Conservation (phyloP, 805 yeast genomes). For the Starmerella riodocensis region DNA sequence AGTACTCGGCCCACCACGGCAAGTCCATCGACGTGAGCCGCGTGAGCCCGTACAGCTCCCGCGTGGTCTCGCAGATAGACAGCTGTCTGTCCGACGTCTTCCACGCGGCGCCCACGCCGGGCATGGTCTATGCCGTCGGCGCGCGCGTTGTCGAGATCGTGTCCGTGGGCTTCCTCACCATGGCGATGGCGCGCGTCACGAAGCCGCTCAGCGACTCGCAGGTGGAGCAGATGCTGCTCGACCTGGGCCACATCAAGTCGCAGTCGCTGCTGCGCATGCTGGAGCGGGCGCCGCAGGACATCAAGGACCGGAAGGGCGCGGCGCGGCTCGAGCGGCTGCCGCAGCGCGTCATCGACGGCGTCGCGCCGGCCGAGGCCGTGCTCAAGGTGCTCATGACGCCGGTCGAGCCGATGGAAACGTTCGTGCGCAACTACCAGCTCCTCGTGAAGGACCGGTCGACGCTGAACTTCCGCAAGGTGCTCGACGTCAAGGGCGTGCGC, state of each 20-base stretch:
- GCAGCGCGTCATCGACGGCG: slow-evolving; percentile 9
- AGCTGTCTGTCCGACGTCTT: slow-evolving; percentile 34
- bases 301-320: slow-evolving; percentile 28
- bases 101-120: slow-evolving; percentile 46
- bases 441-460: slow-evolving; percentile 53
- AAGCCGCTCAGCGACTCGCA: slow-evolving; percentile 56
- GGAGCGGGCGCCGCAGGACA: slow-evolving; percentile 23
- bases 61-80: slow-evolving; percentile 32
- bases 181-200: slow-evolving; percentile 39
- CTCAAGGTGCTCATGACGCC: slow-evolving; percentile 56
- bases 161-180: slow-evolving; percentile 39
- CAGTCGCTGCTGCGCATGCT: slow-evolving; percentile 30
- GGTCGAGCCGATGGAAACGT: slow-evolving; percentile 47
- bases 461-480: slow-evolving; percentile 49
- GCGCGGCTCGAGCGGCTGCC: slow-evolving; percentile 20
- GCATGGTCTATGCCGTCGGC: slow-evolving; percentile 31
- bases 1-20: slow-evolving; percentile 9
- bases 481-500: slow-evolving; percentile 47
- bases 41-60: slow-evolving; percentile 14
- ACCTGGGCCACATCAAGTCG: slow-evolving; percentile 50
- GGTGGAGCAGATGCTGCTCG: slow-evolving; percentile 73
- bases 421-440: slow-evolving; percentile 52
- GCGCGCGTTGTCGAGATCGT: slow-evolving; percentile 62
- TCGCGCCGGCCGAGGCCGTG: slow-evolving; percentile 42
- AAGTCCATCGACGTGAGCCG: slow-evolving; percentile 11